Evolutionary conservation across 1,139 yeast genomes (phyloP).

Genomic region (Saccharomyces uvarum): DNA sequence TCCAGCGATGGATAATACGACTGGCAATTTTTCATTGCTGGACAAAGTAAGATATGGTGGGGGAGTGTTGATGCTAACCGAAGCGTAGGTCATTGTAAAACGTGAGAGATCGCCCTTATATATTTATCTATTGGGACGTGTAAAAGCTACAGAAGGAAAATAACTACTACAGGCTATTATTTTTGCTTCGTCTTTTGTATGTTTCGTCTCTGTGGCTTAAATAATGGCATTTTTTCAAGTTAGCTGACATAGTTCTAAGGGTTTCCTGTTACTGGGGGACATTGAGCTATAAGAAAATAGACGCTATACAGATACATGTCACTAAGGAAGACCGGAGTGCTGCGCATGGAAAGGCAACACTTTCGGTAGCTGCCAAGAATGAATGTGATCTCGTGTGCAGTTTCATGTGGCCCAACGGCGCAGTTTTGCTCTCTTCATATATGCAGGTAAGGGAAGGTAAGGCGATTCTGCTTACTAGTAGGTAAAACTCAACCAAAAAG

Average conservation of each 20-base stretch:
- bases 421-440: not conserved
- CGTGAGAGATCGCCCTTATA: not conserved
- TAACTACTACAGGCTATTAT: not conserved
- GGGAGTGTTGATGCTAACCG: slow-evolving; percentile 23
- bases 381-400: not conserved
- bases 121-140: not conserved
- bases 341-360: not conserved
- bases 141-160: no score
- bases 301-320: not conserved
- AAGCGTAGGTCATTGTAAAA: slow-evolving; percentile 12
- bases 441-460: not conserved
- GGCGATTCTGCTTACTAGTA: not conserved
- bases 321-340: not conserved
- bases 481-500: not conserved
- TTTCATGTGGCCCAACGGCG: not conserved
- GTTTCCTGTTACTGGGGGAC: not conserved
- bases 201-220: not conserved
- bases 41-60: slow-evolving; percentile 27
- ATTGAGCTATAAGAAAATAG: not conserved
- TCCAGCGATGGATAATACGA: slow-evolving; percentile 66
- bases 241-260: not conserved
- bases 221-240: not conserved
- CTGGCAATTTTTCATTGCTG: slow-evolving; percentile 22
- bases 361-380: not conserved
- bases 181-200: not conserved